phyloP scores from a whole-genome alignment of 805 yeast species.

The Candida bentonensis region DNA sequence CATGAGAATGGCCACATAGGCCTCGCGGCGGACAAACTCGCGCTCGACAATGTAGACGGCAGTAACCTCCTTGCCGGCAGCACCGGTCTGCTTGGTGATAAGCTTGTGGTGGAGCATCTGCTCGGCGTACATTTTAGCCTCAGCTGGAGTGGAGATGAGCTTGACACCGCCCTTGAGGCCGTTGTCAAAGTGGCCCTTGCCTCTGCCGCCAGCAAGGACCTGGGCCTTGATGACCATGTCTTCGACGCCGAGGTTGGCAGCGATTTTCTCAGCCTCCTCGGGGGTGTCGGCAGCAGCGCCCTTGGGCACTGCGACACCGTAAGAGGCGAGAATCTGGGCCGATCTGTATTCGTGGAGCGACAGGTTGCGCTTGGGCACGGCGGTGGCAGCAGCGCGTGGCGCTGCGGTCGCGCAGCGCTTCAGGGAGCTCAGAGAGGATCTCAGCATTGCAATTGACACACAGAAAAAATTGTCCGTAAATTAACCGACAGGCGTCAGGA shows the following conservation, averaged over 20 bases:
- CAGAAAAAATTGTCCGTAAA: no score
- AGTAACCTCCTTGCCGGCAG: conserved; percentile 91
- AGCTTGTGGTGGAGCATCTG: conserved; percentile 87
- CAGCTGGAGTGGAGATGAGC: conserved; percentile 69
- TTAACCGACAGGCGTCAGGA: no score
- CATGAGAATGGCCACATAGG: conserved; percentile 86
- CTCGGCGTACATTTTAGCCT: conserved; percentile 72
- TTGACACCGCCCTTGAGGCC: conserved; percentile 96
- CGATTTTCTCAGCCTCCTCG: conserved; percentile 73
- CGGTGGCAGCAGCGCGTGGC: no score
- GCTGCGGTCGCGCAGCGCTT: no score
- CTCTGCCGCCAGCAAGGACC: conserved; percentile 98
- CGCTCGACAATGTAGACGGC: conserved; percentile 95
- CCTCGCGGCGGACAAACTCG: conserved; percentile 86
- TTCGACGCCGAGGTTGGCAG: conserved; percentile 54
- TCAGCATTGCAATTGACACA: no score
- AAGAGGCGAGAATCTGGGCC: conserved; percentile 66
- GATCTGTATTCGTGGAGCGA: conserved; percentile 95
- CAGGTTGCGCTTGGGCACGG: conserved; percentile 52
- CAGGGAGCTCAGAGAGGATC: no score
- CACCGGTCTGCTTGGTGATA: conserved; percentile 96
- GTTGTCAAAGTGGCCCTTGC: conserved; percentile 93
- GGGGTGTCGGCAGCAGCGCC: conserved; percentile 89
- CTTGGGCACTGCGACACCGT: conserved; percentile 81
- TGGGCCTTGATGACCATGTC: conserved; percentile 95